Conservation (phyloP, 108 stramenopile genomes). For the Nitzschia inconspicua region DNA sequence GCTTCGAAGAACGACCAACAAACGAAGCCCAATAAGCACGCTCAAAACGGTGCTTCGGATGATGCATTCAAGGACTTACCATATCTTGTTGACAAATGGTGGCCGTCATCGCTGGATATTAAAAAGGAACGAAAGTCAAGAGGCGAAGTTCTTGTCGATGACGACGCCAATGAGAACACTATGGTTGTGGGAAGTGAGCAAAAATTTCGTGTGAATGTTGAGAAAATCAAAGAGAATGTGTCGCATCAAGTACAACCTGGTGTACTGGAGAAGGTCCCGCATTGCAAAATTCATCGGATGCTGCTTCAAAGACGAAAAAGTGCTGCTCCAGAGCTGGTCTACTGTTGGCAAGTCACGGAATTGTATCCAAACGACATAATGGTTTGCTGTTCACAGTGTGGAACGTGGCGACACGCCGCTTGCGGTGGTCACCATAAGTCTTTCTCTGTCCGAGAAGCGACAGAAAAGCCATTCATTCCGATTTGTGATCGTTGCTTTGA, state of each 20-base stretch:
- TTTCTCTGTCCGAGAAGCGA: constrained; percentile 50
- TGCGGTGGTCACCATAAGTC: constrained; percentile 85
- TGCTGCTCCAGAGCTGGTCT: constrained; percentile 36
- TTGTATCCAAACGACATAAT: constrained; percentile 64
- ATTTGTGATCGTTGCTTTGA: constrained; percentile 74
- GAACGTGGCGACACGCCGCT: constrained; percentile 81
- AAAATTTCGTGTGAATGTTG: constrained; percentile 37
- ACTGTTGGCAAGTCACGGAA: constrained; percentile 82
- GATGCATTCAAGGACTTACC: constrained; percentile 25
- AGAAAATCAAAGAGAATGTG: constrained; percentile 33
- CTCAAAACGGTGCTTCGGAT: constrained; percentile 4
- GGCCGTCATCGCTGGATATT: constrained; percentile 58
- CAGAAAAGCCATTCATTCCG: constrained; percentile 47
- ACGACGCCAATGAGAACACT: constrained; percentile 33
- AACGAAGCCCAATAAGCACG: neutral
- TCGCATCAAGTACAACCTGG: constrained; percentile 58
- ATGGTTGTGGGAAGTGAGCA: constrained; percentile 17
- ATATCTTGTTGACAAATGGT: constrained; percentile 67
- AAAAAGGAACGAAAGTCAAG: constrained; percentile 47
- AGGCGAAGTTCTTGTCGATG: constrained; percentile 38
- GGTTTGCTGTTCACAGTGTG: constrained; percentile 83
- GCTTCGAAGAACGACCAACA: constrained; percentile 5
- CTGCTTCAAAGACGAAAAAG: constrained; percentile 35
- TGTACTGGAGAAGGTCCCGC: constrained; percentile 77
- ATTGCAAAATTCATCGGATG: constrained; percentile 69